Base-by-base conservation (phyloP, 2,329 filamentous ascomycete genomes). In the Samsoniella hepiali region DNA sequence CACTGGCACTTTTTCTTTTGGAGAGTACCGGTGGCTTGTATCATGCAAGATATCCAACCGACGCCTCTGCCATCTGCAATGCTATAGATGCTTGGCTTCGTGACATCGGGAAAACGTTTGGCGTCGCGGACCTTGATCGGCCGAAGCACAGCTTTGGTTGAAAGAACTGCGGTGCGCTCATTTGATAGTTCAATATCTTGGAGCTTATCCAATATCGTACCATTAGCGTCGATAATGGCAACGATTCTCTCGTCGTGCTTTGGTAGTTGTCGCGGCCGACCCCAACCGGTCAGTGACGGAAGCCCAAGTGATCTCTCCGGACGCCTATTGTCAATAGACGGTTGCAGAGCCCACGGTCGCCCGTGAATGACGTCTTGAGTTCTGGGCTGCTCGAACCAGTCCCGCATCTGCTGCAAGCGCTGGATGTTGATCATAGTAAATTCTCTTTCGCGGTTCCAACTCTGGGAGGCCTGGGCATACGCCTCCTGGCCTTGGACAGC, bases 21-120 rank as follows among this genome's bases (percentile, higher is more conserved):
- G 4, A 78, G 63, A 15, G 77, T 71, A 1, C 81, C 81, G 0
- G 76, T 81, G 2, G 81, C 81, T 65, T 83, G 81, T 36, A 83
- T 81, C 75, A 81, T 80, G 63, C 78, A 79, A 13, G n/a, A n/a
- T n/a, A n/a, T n/a, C n/a, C n/a, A n/a, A n/a, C n/a, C n/a, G n/a
- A n/a, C n/a, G n/a, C n/a, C n/a, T n/a, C n/a, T n/a, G n/a, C n/a
- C n/a, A n/a, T n/a, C n/a, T n/a, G n/a, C n/a, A n/a, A n/a, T n/a
- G n/a, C n/a, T n/a, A n/a, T n/a, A n/a, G n/a, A n/a, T n/a, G n/a
- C n/a, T n/a, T n/a, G n/a, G n/a, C n/a, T n/a, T n/a, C n/a, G n/a
- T n/a, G n/a, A n/a, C n/a, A n/a, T n/a, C n/a, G n/a, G n/a, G n/a
- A n/a, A n/a, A n/a, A n/a, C n/a, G n/a, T n/a, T n/a, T n/a, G n/a